phyloP scores from a whole-genome alignment of 1,284 basidiomycete species.

The Amylostereum areolatum region DNA sequence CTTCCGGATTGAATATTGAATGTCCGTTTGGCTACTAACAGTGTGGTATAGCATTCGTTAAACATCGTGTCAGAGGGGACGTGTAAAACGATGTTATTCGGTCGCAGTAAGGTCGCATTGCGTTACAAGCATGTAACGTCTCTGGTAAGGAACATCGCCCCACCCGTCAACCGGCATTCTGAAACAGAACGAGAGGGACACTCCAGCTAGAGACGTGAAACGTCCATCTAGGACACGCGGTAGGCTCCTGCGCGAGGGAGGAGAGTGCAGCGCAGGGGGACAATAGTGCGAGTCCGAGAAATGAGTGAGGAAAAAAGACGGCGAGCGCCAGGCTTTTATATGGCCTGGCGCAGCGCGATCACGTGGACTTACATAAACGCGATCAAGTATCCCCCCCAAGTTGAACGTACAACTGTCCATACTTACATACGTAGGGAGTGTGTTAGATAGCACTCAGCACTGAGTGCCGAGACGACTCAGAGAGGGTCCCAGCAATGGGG shows the following conservation, averaged over 20 bases:
- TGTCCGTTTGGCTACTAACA: neutral
- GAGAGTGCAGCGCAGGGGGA: constrained; percentile 34
- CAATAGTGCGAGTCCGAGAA: constrained; percentile 45
- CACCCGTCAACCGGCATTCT: constrained; percentile 26
- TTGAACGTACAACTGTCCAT: no score
- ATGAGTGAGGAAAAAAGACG: constrained; percentile 30
- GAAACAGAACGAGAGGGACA: constrained; percentile 21
- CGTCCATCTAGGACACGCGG: constrained; percentile 38
- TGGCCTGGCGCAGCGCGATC: no score
- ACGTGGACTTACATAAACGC: no score
- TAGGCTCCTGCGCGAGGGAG: constrained; percentile 39
- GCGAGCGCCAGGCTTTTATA: no score
- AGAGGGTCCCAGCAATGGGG: no score
- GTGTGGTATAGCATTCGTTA: neutral
- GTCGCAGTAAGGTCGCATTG: neutral
- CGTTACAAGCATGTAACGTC: constrained; percentile 23
- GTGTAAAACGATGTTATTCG: neutral
- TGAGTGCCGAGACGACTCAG: no score
- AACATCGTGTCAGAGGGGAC: neutral
- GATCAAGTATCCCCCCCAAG: no score
- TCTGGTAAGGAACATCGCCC: constrained; percentile 50
- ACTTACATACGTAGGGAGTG: no score
- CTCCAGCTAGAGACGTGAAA: constrained; percentile 38
- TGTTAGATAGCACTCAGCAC: no score
- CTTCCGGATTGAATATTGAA: no score